Evolutionary conservation across 805 yeast genomes (phyloP).

Genomic region (Candida alai): DNA sequence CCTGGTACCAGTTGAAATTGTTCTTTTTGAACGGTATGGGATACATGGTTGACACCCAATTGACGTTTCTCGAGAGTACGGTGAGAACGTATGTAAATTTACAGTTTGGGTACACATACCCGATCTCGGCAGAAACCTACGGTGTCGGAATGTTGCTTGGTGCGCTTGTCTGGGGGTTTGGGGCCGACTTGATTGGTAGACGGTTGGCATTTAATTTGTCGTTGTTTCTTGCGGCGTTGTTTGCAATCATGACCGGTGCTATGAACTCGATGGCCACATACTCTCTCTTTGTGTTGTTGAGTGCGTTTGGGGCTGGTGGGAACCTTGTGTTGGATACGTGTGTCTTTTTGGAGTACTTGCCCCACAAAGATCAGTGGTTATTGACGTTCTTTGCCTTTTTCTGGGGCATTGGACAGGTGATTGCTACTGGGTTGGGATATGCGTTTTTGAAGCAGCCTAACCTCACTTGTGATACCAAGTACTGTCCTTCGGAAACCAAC

Average conservation of each 20-base stretch:
- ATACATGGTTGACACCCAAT: conserved; percentile 31
- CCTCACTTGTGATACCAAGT: conserved; percentile 38
- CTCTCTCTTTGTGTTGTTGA: conserved; percentile 44
- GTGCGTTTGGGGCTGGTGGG: conserved; percentile 51
- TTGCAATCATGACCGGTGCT: conserved; percentile 54
- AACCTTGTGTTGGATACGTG: conserved; percentile 54
- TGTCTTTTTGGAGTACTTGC: conserved; percentile 50
- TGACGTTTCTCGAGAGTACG: conserved; percentile 20
- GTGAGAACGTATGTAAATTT: conserved; percentile 24
- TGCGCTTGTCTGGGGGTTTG: conserved; percentile 53
- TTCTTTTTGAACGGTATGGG: conserved; percentile 37
- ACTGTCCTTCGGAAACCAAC: conserved; percentile 46
- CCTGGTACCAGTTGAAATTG: conserved; percentile 30
- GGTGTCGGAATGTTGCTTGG: conserved; percentile 48
- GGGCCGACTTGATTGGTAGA: conserved; percentile 54
- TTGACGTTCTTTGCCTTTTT: conserved; percentile 47
- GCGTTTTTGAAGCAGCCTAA: conserved; percentile 53
- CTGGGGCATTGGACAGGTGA: conserved; percentile 64
- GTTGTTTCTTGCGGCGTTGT: conserved; percentile 44
- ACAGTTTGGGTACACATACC: conserved; percentile 23
- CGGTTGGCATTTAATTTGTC: conserved; percentile 49
- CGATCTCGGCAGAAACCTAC: conserved; percentile 23
- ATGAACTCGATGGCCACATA: conserved; percentile 48
- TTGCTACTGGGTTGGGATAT: conserved; percentile 53
- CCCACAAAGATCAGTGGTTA: conserved; percentile 47